Percentiles rank a stretch among this genome's conserved stretches.
phyloP scores from a whole-genome alignment of 2,329 filamentous ascomycete species.

The Trichoderma sp. region DNA sequence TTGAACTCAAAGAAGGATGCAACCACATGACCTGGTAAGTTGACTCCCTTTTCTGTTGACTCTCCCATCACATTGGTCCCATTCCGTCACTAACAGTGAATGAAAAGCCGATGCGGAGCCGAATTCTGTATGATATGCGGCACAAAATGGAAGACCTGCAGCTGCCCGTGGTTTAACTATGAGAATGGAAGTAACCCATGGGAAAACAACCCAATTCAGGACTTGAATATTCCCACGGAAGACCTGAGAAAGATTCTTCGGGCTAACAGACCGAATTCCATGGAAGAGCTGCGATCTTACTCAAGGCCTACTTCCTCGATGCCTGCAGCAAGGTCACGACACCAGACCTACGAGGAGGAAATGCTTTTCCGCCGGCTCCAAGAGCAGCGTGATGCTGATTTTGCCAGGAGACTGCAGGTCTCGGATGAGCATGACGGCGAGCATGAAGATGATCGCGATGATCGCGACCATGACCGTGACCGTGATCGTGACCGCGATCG shows the following conservation, averaged over 20 bases:
- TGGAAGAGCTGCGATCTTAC: constrained; percentile 18
- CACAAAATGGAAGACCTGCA: constrained; percentile 75
- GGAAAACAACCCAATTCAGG: constrained; percentile 33
- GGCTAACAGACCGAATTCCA: constrained; percentile 6
- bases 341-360: constrained; percentile 45
- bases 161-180: constrained; percentile 77
- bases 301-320: constrained; percentile 20
- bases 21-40: constrained; percentile 85
- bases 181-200: constrained; percentile 32
- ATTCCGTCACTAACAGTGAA: background rate
- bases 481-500: background rate
- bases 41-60: background rate
- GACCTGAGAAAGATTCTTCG: constrained; percentile 18
- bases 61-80: constrained; percentile 20
- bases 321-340: constrained; percentile 25
- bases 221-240: constrained; percentile 46
- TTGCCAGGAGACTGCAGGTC: constrained; percentile 37
- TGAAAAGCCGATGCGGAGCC: constrained; percentile 66
- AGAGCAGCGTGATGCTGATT: constrained; percentile 45
- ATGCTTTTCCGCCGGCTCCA: constrained; percentile 44
- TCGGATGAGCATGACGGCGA: constrained; percentile 24
- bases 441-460: background rate
- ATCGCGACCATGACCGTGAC: background rate
- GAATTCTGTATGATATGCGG: constrained; percentile 89
- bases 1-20: constrained; percentile 78